Percentiles rank a stretch among this genome's conserved stretches.
Evolutionary conservation across 1,284 basidiomycete species (phyloP).

Genomic region (Microbotryum scabiosae): DNA sequence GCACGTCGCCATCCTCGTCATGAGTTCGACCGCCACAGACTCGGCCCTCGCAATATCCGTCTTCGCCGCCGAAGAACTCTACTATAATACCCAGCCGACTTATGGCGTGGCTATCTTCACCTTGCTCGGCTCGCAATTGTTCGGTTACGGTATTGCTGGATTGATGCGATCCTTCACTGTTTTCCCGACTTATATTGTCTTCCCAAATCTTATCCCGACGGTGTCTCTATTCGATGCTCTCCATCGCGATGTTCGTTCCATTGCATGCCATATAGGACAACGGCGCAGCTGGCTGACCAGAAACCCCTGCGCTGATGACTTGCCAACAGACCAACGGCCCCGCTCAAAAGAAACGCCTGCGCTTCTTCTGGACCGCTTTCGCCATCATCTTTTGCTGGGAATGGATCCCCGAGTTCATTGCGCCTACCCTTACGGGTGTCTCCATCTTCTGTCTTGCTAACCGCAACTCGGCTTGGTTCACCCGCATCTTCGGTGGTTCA

Average conservation of each 20-base stretch:
- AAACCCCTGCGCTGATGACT: no score
- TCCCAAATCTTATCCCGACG: slow-evolving; percentile 40
- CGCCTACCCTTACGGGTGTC: slow-evolving; percentile 36
- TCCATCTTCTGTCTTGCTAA: slow-evolving; percentile 53
- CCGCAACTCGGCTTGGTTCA: slow-evolving; percentile 50
- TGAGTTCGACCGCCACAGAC: slow-evolving; percentile 56
- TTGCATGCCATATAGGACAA: no score
- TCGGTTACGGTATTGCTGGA: slow-evolving; percentile 26
- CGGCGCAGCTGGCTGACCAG: no score
- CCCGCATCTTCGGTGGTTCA: slow-evolving; percentile 56
- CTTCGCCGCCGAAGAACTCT: slow-evolving; percentile 53
- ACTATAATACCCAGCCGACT: slow-evolving; percentile 50
- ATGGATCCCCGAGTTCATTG: slow-evolving; percentile 47
- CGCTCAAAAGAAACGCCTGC: slow-evolving; percentile 32
- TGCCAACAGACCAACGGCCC: slow-evolving; percentile 28
- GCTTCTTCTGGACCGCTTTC: slow-evolving; percentile 36
- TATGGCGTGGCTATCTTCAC: slow-evolving; percentile 38
- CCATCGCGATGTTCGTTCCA: slow-evolving; percentile 43
- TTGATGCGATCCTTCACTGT: slow-evolving; percentile 26
- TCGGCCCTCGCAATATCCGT: slow-evolving; percentile 58
- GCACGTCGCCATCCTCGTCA: slow-evolving; percentile 43
- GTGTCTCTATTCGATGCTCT: slow-evolving; percentile 53
- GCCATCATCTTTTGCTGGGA: slow-evolving; percentile 36
- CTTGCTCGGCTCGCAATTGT: slow-evolving; percentile 6
- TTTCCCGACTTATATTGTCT: slow-evolving; percentile 31